Evolutionary conservation across 495 filamentous ascomycete genomes (phyloP).

Genomic region (Aspergillus cristatus): DNA sequence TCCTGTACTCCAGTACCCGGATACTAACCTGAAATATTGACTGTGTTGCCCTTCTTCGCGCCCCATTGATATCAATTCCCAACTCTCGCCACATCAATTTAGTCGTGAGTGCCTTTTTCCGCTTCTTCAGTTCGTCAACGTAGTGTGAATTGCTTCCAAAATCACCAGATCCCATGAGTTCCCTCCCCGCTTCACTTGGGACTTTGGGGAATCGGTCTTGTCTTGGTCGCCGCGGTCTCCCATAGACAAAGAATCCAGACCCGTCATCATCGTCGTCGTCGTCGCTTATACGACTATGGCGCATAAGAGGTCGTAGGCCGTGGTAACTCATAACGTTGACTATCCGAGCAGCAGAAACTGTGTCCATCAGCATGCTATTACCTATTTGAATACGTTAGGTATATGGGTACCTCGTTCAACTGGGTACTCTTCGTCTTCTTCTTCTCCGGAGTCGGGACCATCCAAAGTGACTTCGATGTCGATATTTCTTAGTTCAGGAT

Average conservation of each 20-base stretch:
- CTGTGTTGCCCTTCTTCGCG: constrained; percentile 46
- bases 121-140: constrained; percentile 38
- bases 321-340: constrained; percentile 28
- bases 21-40: constrained; percentile 55
- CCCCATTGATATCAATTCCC: constrained; percentile 46
- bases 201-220: constrained; percentile 58
- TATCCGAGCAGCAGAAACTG: constrained; percentile 25
- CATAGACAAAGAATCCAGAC: constrained; percentile 14
- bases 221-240: constrained; percentile 14
- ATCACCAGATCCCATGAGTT: constrained; percentile 68
- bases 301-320: constrained; percentile 31
- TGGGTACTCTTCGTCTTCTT: constrained; percentile 33
- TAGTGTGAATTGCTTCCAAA: constrained; percentile 59
- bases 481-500: constrained; percentile 30
- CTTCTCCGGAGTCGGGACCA: constrained; percentile 28
- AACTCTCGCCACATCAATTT: constrained; percentile 73
- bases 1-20: neutral
- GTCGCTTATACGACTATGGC: constrained; percentile 18
- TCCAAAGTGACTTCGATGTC: constrained; percentile 40
- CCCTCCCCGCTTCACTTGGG: constrained; percentile 63
- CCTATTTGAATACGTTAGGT: neutral
- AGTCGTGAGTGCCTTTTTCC: constrained; percentile 52
- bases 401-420: too few relatives aligned
- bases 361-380: constrained; percentile 1
- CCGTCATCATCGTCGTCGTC: constrained; percentile 22